A percentile compares a stretch with the other conserved stretches of the same genome.
Conservation (phyloP, 2,329 filamentous ascomycete species). For the Fusarium nurragi region DNA sequence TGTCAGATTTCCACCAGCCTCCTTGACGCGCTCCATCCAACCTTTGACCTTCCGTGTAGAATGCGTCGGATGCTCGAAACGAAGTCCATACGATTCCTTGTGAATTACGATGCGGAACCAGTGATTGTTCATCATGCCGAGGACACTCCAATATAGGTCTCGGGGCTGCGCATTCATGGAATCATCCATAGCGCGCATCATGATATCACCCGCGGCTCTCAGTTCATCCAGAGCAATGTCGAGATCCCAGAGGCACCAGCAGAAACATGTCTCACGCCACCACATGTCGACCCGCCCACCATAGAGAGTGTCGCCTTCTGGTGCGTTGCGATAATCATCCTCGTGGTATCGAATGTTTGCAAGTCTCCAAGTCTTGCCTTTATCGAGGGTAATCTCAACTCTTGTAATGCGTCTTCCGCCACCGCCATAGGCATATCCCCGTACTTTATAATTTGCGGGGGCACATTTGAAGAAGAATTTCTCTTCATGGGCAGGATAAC, state of each 20-base stretch:
- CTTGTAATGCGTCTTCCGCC: conserved; percentile 85
- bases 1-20: conserved; percentile 77
- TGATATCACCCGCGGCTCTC: conserved; percentile 72
- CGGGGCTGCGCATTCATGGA: conserved; percentile 85
- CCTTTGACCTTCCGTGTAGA: conserved; percentile 80
- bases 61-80: conserved; percentile 90
- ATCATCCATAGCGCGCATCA: conserved; percentile 91
- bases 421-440: conserved; percentile 88
- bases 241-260: conserved; percentile 92
- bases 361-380: conserved; percentile 81
- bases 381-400: conserved; percentile 84
- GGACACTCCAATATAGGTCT: conserved; percentile 95
- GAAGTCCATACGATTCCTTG: conserved; percentile 67
- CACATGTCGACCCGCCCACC: conserved; percentile 82
- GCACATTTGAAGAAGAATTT: conserved; percentile 61
- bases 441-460: conserved; percentile 68
- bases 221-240: conserved; percentile 72
- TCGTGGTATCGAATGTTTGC: conserved; percentile 84
- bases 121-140: conserved; percentile 98
- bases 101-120: conserved; percentile 87
- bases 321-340: conserved; percentile 76
- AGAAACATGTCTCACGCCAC: conserved; percentile 84
- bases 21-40: conserved; percentile 95
- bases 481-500: conserved; percentile 83
- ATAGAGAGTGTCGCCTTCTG: conserved; percentile 70